A percentile compares a stretch with the other conserved stretches of the same genome.
Conservation (phyloP, 768 basidiomycete species). For the Suillus subluteus region DNA sequence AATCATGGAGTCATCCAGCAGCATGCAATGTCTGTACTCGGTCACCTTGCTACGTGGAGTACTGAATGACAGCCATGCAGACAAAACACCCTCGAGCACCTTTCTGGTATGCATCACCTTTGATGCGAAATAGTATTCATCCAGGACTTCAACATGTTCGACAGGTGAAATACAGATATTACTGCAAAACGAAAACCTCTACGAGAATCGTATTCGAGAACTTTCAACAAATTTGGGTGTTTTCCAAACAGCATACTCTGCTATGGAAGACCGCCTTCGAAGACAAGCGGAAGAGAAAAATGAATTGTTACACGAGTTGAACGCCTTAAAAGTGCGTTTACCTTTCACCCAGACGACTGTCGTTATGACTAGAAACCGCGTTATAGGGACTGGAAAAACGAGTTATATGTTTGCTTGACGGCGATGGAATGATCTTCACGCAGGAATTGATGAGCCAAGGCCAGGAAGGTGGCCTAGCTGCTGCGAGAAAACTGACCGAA, state of each 20-base stretch:
- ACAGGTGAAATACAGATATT: constrained; percentile 35
- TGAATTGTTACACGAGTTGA: constrained; percentile 29
- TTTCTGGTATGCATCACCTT: constrained; percentile 10
- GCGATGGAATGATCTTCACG: constrained; percentile 65
- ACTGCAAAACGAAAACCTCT: constrained; percentile 27
- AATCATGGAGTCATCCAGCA: constrained; percentile 4
- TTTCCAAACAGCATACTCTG: constrained; percentile 31
- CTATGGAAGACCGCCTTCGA: constrained; percentile 24
- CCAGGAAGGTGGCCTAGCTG: constrained; percentile 58
- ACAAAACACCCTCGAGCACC: constrained; percentile 6
- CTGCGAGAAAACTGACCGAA: constrained; percentile 51
- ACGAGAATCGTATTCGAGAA: constrained; percentile 23
- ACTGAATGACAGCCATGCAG: constrained; percentile 4
- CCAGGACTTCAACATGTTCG: constrained; percentile 1
- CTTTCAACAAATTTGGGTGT: constrained; percentile 28
- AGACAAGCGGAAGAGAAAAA: constrained; percentile 19
- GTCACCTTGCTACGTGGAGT: not conserved
- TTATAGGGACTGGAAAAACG: constrained; percentile 37
- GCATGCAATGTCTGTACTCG: constrained; percentile 4
- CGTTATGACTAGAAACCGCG: constrained; percentile 8
- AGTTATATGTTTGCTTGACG: constrained; percentile 58
- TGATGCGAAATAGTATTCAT: constrained; percentile 4
- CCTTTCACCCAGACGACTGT: not conserved
- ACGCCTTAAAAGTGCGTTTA: constrained; percentile 28
- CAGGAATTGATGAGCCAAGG: constrained; percentile 56